phyloP scores from a whole-genome alignment of 2,329 filamentous ascomycete genomes.

The Fusarium sp. region DNA sequence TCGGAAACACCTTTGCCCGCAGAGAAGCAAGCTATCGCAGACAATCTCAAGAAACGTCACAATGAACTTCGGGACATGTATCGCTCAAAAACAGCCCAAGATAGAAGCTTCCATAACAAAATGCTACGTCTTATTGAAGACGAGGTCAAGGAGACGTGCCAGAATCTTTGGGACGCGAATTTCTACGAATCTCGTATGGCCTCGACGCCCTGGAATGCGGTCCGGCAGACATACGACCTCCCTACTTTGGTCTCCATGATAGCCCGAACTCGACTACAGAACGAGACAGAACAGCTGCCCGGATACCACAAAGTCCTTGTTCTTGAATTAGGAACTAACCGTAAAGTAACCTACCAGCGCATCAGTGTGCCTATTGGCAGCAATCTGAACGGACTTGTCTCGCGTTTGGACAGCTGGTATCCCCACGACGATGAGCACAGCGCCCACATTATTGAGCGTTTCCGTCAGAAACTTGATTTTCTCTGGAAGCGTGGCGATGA shows the following conservation, averaged over 20 bases:
- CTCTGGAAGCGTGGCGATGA: background rate
- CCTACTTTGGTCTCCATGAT: constrained; percentile 27
- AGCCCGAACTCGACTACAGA: constrained; percentile 33
- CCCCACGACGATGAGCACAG: constrained; percentile 23
- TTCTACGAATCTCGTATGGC: background rate
- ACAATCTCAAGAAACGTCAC: constrained; percentile 16
- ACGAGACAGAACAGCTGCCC: constrained; percentile 29
- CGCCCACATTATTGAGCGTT: constrained; percentile 4
- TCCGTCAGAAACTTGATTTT: constrained; percentile 15
- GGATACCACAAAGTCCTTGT: constrained; percentile 32
- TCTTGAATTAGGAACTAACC: constrained; percentile 31
- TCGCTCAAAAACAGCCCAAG: background rate
- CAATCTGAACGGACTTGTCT: constrained; percentile 8
- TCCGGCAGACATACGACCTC: constrained; percentile 3
- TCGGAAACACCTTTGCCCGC: constrained; percentile 17
- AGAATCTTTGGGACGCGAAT: constrained; percentile 34
- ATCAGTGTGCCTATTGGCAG: constrained; percentile 22
- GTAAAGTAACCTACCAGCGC: constrained; percentile 26
- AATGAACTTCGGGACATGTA: constrained; percentile 13
- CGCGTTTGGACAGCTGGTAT: constrained; percentile 35
- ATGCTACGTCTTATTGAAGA: constrained; percentile 19
- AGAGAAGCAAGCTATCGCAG: constrained; percentile 11
- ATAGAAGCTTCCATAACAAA: background rate
- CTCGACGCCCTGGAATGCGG: constrained; percentile 27
- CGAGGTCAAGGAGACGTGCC: constrained; percentile 28